Evolutionary conservation across 2,329 filamentous ascomycete species (phyloP), one percentile per base, ranked within the genome.

Genomic region (Pseudopyricularia cyperi): DNA sequence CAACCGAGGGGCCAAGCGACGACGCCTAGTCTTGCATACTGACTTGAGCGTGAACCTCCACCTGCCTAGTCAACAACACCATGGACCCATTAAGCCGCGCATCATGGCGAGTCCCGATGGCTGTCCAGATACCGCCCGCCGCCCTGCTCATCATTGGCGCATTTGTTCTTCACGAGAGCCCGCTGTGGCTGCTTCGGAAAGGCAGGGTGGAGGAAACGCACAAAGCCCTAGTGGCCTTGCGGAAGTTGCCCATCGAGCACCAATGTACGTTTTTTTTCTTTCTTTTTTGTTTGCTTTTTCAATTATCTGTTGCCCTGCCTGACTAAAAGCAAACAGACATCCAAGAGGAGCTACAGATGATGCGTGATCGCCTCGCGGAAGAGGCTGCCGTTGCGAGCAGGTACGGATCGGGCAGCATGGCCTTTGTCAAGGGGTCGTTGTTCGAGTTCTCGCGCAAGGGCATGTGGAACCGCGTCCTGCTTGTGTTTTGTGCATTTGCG

Each of bases 21-120:
- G 17, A 15, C 19, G 22, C 1, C 17, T 7, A 2, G 17, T 2
- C 2, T n/a, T 9, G 15, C 24, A 22, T 22, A 15, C 19, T 33
- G 47, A 49, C 47, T 19, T 6, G 48, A 15, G 48, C 3, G 4
- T 44, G 3, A 3, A 42, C 17, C 12, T 33, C 5, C 19, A 3
- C 2, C 4, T 2, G 1, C 12, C 11, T 22, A 44, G 39, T 71
- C 55, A 66, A 66, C 52, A 61, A 67, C 53, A 65, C 68, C 57
- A 66, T 71, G 61, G 57, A 64, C 46, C 56, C 57, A 37, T 55
- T 46, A 3, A 62, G 59, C 15, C 52, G 62, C 2, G 64, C 4
- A 64, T 42, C 67, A 48, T 77, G 73, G 73, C 64, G 71, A 7
- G 68, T 76, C 37, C 74, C 74, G 7, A 71, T 76, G 60, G 73